Evolutionary conservation across 2,329 filamentous ascomycete genomes (phyloP).

Genomic region (Alternaria sp.): DNA sequence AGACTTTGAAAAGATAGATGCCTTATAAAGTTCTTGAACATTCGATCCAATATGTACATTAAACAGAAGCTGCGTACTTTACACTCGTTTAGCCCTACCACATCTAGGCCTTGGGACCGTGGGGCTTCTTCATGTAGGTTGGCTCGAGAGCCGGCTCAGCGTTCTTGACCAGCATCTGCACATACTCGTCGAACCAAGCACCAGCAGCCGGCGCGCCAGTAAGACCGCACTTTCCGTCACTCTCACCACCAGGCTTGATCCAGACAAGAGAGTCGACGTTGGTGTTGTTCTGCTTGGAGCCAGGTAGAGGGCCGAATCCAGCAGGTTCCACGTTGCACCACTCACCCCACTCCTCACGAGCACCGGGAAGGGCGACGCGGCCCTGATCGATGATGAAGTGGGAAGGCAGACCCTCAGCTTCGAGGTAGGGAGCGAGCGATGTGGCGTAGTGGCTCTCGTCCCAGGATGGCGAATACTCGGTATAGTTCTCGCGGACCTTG

Average conservation of each 20-base stretch:
- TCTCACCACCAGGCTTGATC: constrained; percentile 41
- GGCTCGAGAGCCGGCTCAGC: constrained; percentile 30
- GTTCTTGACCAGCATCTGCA: constrained; percentile 37
- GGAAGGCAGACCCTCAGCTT: constrained; percentile 30
- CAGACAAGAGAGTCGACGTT: constrained; percentile 38
- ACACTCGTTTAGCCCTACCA: neutral
- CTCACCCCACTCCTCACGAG: constrained; percentile 34
- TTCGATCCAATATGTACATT: neutral
- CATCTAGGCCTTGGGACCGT: neutral
- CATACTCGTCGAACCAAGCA: constrained; percentile 38
- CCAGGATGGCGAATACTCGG: constrained; percentile 29
- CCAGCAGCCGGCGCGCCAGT: constrained; percentile 33
- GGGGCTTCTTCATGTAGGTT: constrained; percentile 24
- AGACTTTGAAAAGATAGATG: neutral
- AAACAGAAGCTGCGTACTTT: neutral
- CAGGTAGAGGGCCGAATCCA: constrained; percentile 29
- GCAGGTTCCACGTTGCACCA: constrained; percentile 37
- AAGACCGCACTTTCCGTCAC: constrained; percentile 34
- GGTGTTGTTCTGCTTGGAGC: constrained; percentile 26
- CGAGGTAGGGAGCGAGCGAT: constrained; percentile 25
- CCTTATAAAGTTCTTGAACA: neutral
- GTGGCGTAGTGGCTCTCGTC: constrained; percentile 36
- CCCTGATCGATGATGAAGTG: constrained; percentile 40
- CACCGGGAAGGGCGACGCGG: constrained; percentile 30
- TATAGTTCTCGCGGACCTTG: constrained; percentile 33